phyloP scores from a whole-genome alignment of 352 stramenopile genomes.

The Pythium guiyangense region DNA sequence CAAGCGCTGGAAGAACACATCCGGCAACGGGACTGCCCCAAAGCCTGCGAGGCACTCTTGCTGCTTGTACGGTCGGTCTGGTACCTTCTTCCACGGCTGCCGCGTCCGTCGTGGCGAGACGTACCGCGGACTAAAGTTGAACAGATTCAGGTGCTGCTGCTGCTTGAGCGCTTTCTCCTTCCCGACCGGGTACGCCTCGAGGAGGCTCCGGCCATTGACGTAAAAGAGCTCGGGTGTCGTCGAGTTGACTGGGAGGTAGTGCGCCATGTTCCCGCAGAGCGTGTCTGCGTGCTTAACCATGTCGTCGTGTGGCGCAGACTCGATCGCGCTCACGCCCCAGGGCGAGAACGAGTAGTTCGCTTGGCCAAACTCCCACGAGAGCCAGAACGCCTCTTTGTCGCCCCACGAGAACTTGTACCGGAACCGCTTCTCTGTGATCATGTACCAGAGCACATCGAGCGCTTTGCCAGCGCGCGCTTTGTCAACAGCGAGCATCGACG shows the following conservation, averaged over 20 bases:
- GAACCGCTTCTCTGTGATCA: conserved; percentile 66
- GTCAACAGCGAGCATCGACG: conserved; percentile 66
- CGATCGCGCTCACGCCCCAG: conserved; percentile 50
- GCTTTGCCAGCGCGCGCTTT: conserved; percentile 41
- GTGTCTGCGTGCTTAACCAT: conserved; percentile 49
- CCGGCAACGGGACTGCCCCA: conserved; percentile 25
- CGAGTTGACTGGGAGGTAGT: conserved; percentile 40
- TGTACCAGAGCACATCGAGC: conserved; percentile 58
- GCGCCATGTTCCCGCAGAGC: conserved; percentile 60
- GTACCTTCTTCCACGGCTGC: conserved; percentile 6
- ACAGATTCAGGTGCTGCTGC: conserved; percentile 7
- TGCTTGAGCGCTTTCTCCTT: conserved; percentile 18
- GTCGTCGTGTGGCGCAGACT: conserved; percentile 43
- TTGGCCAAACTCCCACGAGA: conserved; percentile 59
- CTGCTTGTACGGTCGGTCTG: conserved; percentile 1
- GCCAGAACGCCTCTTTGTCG: conserved; percentile 75
- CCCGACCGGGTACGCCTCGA: conserved; percentile 38
- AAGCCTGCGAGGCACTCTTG: conserved; percentile 40
- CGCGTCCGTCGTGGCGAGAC: conserved; percentile 2
- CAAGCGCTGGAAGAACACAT: conserved; percentile 23
- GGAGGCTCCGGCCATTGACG: conserved; percentile 48
- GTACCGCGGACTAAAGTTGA: conserved; percentile 11
- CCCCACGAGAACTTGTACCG: conserved; percentile 59
- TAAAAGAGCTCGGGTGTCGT: conserved; percentile 37
- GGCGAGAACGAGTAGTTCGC: conserved; percentile 59